Percentiles rank a stretch among this genome's conserved stretches.
phyloP scores from a whole-genome alignment of 257 asterid genomes.

The Nicotiana paniculata region DNA sequence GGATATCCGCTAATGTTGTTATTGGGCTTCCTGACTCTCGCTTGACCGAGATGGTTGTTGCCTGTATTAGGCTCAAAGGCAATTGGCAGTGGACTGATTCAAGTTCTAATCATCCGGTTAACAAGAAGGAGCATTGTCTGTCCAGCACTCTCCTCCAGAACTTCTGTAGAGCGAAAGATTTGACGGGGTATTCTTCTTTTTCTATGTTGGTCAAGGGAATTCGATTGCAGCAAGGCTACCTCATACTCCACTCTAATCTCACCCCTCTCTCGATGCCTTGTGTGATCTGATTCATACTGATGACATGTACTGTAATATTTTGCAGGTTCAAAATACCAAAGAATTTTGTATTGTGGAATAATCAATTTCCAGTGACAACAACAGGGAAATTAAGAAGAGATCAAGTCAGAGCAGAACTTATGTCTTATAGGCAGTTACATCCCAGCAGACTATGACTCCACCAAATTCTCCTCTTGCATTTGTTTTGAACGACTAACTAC shows the following conservation, averaged over 20 bases:
- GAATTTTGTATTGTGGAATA: slow-evolving; percentile 46
- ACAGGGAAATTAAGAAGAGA: slow-evolving; percentile 82
- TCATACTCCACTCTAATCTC: not conserved
- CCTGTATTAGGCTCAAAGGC: slow-evolving; percentile 49
- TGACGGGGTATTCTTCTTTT: slow-evolving; percentile 50
- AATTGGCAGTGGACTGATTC: slow-evolving; percentile 67
- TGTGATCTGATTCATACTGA: not conserved
- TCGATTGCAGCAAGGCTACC: not conserved
- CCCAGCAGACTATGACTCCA: slow-evolving; percentile 49
- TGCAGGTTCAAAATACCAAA: slow-evolving; percentile 81
- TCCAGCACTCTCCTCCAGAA: slow-evolving; percentile 52
- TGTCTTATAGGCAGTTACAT: slow-evolving; percentile 28
- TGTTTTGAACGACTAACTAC: not conserved
- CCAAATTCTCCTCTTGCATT: not conserved
- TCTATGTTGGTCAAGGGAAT: not conserved
- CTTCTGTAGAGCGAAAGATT: slow-evolving; percentile 50
- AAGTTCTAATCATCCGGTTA: slow-evolving; percentile 18
- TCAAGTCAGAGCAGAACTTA: slow-evolving; percentile 42
- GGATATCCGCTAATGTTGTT: slow-evolving; percentile 45
- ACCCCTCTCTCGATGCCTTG: not conserved
- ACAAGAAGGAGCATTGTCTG: slow-evolving; percentile 22
- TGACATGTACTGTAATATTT: not conserved
- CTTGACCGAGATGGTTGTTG: slow-evolving; percentile 63
- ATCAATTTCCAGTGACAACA: slow-evolving; percentile 61
- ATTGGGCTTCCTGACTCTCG: slow-evolving; percentile 73